Conservation (phyloP, 2,329 filamentous ascomycete genomes). For the Cladosporium cucumerinum region DNA sequence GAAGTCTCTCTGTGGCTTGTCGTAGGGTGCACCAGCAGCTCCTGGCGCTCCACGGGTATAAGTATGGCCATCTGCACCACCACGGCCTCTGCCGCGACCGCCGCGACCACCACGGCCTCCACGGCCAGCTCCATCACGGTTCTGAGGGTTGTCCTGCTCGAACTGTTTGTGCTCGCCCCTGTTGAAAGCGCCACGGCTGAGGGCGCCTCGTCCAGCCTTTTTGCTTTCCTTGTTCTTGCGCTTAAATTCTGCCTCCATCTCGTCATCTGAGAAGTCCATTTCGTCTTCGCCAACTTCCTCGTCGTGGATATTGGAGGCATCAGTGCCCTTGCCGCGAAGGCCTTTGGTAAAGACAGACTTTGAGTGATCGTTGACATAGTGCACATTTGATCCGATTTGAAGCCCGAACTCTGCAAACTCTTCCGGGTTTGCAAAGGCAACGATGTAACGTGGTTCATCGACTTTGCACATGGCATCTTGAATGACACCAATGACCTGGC, state of each 20-base stretch:
- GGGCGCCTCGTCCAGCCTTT: constrained; percentile 26
- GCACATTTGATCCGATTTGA: constrained; percentile 67
- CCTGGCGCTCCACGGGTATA: constrained; percentile 12
- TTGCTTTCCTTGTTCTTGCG: constrained; percentile 35
- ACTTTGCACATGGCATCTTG: constrained; percentile 50
- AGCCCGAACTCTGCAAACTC: constrained; percentile 67
- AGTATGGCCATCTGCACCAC: not conserved
- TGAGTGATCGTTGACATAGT: constrained; percentile 75
- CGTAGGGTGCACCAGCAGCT: constrained; percentile 1
- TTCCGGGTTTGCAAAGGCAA: constrained; percentile 66
- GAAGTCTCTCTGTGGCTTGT: constrained; percentile 17
- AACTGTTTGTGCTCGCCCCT: constrained; percentile 4
- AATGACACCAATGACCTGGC: constrained; percentile 76
- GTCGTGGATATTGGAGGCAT: constrained; percentile 92
- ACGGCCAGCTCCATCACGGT: not conserved
- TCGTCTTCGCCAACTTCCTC: constrained; percentile 85
- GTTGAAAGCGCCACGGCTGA: constrained; percentile 24
- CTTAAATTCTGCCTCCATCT: constrained; percentile 67
- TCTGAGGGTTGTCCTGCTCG: not conserved
- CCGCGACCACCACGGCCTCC: constrained; percentile 18
- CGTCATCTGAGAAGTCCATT: constrained; percentile 93
- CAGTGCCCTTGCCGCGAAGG: constrained; percentile 79
- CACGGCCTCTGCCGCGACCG: constrained; percentile 11
- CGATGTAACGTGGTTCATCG: constrained; percentile 78
- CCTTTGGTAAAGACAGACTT: constrained; percentile 77